Conservation (phyloP, 148 eudicot genomes). For the Rheum nobile region DNA sequence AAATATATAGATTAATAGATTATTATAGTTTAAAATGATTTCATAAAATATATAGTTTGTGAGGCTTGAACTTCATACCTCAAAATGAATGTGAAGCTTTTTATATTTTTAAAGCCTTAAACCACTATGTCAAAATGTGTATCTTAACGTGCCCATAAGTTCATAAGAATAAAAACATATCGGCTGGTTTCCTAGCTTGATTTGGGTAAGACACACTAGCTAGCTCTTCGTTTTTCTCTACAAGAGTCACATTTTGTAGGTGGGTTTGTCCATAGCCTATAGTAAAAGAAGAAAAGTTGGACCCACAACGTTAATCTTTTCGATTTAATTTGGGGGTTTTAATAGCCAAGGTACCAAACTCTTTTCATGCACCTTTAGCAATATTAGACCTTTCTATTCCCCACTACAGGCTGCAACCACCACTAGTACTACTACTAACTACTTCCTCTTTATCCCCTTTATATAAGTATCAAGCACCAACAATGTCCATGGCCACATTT, state of each 20-base stretch:
- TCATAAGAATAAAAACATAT: too few species aligned
- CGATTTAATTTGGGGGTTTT: neutral
- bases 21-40: too few species aligned
- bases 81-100: too few species aligned
- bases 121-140: too few species aligned
- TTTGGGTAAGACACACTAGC: too few species aligned
- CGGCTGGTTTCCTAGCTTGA: too few species aligned
- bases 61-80: too few species aligned
- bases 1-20: too few species aligned
- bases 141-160: too few species aligned
- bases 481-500: neutral
- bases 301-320: neutral
- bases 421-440: neutral
- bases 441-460: neutral
- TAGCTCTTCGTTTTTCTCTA: too few species aligned
- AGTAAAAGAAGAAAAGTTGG: neutral
- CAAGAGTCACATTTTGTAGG: neutral
- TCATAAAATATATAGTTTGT: too few species aligned
- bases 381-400: neutral
- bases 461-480: neutral
- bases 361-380: conserved; percentile 5
- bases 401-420: neutral
- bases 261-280: neutral
- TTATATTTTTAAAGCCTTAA: too few species aligned
- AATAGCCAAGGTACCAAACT: neutral